Evolutionary conservation across 2,329 filamentous ascomycete species (phyloP), one percentile per base, ranked within the genome.

Genomic region (Monosporascus sp.): DNA sequence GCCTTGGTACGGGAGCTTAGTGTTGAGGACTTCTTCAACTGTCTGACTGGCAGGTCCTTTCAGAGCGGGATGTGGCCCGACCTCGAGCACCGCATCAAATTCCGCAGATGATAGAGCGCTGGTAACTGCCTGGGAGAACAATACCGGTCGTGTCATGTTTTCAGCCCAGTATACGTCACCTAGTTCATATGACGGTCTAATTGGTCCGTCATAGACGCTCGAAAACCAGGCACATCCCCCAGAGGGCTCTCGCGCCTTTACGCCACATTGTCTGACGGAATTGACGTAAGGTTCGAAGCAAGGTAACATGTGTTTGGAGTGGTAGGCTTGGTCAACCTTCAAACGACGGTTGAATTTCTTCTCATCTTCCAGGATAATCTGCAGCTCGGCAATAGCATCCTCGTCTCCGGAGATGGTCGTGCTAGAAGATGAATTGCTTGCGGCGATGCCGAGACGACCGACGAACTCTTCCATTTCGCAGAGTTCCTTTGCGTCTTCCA

Each of bases 11-110:
- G 22, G 22, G 5, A 24, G n/a, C n/a, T 24, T 5, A 5, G 22
- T 24, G 3, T 24, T 5, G 22, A 24, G 22, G 5, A 24, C 22
- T 3, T 24, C 22, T 24, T 24, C 3, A 5, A 5, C 5, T 5
- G 22, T 24, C 5, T 24, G 22, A 24, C 22, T 24, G 55, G 24
- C 31, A 35, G 59, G 57, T 1, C 63, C 65, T 53, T 71, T 68
- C 2, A 73, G 60, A 17, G 70, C 68, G 3, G 71, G 66, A 55
- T 62, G 70, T 5, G 71, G 66, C 1, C 72, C 72, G 11, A 73
- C 46, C 51, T 74, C 72, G 3, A 73, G 46, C 5, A 59, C 58
- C 0, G 66, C 47, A 37, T 70, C 61, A 37, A 61, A 64, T 5
- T 18, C 14, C 15, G 41, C 15, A n/a, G 20, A 5, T 5, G n/a